phyloP scores from a whole-genome alignment of 805 yeast genomes.

The Saccharomyces mikatae region DNA sequence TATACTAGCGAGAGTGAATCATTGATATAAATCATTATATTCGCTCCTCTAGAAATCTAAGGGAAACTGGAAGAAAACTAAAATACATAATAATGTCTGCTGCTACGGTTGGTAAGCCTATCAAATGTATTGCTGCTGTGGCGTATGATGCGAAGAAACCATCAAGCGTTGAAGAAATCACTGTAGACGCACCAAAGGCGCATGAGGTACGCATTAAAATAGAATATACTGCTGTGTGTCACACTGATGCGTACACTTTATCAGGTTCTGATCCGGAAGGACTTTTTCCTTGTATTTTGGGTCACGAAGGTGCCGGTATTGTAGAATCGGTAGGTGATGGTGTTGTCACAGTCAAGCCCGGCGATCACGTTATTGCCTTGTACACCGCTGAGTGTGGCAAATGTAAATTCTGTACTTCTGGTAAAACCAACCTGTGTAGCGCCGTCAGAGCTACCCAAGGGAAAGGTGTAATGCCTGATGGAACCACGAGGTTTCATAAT shows the following conservation, averaged over 20 bases:
- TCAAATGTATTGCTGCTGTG: conserved; percentile 90
- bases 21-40: not conserved
- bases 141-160: conserved; percentile 94
- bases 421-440: conserved; percentile 95
- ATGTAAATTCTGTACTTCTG: conserved; percentile 90
- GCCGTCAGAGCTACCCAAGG: conserved; percentile 97
- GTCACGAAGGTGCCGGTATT: conserved; percentile 98
- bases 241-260: conserved; percentile 94
- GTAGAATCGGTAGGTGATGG: conserved; percentile 95
- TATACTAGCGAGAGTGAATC: not conserved
- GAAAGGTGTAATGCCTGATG: conserved; percentile 97
- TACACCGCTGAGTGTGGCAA: conserved; percentile 96
- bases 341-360: conserved; percentile 80
- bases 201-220: conserved; percentile 94
- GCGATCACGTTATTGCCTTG: conserved; percentile 87
- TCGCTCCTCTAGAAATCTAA: not conserved
- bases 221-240: conserved; percentile 89
- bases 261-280: conserved; percentile 97
- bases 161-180: conserved; percentile 73
- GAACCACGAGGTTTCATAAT: conserved; percentile 81
- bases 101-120: conserved; percentile 37
- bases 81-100: not conserved
- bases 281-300: conserved; percentile 83
- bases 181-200: conserved; percentile 89
- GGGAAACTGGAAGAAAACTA: not conserved